Base-by-base conservation (phyloP, 2,329 filamentous ascomycete genomes). In the Penicillium sp. region DNA sequence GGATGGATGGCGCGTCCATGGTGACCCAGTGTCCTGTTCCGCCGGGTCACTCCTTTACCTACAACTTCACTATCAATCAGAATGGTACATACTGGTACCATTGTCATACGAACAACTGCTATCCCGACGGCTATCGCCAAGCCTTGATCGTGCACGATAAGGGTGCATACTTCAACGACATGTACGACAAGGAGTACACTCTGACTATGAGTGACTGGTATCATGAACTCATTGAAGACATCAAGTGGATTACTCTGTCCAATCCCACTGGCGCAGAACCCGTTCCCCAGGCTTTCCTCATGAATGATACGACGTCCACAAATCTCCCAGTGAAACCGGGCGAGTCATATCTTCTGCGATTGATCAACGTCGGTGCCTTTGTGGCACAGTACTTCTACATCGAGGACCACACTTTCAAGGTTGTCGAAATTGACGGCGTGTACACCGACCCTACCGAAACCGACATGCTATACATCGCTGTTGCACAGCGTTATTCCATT, bases 281-380 rank as follows among this genome's bases (percentile, higher is more conserved):
- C 0, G 80, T 89, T 0, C 87, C 87, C 0, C 76, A 89, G 18
- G 78, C 84, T 2, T 82, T 83, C 1, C 74, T 90, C 10, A 78
- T 89, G 61, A 90, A 89, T 46, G 86, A 92, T 55, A 87, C 84
- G 0, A 78, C 81, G 55, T 81, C 86, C 51, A 68, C 83, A 4
- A 81, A 71, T 1, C 64, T 90, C 7, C 52, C 76, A 0, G 80
- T 91, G 7, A 63, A 86, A 56, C 82, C 88, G 0, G 81, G 83
- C 1, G 89, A 83, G 56, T 91, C 86, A 0, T 92, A 92, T 52
- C 73, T 90, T n/a, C 78, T 93, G 62, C 85, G 86, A 23, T 73
- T 91, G 59, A 78, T 90, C 64, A 92, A 91, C 61, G 85, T 90
- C 12, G 88, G 85, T 13, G 88, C 88, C 8, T 91, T 92, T 69